Evolutionary conservation across 1,284 basidiomycete genomes (phyloP), one percentile per base, ranked within the genome.

Genomic region (Rhodofomes roseus): DNA sequence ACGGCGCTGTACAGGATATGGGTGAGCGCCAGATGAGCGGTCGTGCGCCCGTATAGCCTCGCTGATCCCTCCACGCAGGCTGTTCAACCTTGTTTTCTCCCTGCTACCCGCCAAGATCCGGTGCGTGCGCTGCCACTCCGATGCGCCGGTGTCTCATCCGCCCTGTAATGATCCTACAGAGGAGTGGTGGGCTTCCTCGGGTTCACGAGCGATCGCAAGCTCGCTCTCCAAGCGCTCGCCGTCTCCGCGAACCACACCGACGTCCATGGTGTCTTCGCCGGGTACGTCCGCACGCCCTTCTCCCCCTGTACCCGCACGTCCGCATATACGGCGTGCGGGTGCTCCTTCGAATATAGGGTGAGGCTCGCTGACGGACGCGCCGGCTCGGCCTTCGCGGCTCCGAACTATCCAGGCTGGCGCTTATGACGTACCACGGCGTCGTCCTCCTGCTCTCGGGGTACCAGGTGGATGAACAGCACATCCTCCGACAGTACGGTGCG

Each of bases 1-100:
- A 7, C 4, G 6, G 1, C 4, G 22, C 2, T 54, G 40, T n/a
- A n/a, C 51, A 70, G 70, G 71, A 54, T 72, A 69, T 56, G 70
- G 71, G 70, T 70, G 62, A 54, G 69, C 64, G 43, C 20, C 5
- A 9, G 12, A 25, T 36, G 44, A 43, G 39, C 39, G 2, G 27
- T 52, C 25, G 14, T 56, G 40, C 36, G 44, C 44, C 39, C 31
- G 29, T 54, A 59, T 48, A 54, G 27, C 51, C 12, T n/a, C 34
- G 31, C 36, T 56, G 59, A 37, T 16, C 34, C 25, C 14, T 36
- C 53, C 83, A 81, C 85, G 76, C 66, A 90, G 89, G 0, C 68
- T 92, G 25, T 92, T 92, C 74, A 91, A 91, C 66, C 80, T 92
- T 52, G 84, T 90, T 9, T 85, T 92, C 62, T 90, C 88, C 1